Percentiles rank a stretch among this genome's conserved stretches.
phyloP scores from a whole-genome alignment of 352 stramenopile species.

The Aphanomyces invadans region DNA sequence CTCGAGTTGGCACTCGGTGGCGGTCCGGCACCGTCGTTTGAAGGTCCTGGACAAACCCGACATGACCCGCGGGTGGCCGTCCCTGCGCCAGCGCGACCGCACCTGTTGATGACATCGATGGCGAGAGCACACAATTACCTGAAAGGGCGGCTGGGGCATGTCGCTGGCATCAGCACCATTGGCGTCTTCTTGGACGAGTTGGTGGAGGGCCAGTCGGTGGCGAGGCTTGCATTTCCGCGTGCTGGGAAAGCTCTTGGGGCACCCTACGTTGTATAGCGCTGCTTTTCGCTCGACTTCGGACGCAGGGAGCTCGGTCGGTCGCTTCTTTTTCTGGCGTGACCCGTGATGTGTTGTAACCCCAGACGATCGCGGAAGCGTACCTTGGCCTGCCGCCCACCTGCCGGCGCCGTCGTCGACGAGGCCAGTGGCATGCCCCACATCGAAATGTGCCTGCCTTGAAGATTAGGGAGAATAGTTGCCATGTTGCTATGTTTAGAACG shows the following conservation, averaged over 20 bases:
- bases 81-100: not conserved
- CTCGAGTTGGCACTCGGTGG: not conserved
- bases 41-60: constrained; percentile 9
- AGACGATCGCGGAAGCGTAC: too few species aligned
- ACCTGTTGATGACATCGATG: not conserved
- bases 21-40: constrained; percentile 2
- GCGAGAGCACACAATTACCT: too few species aligned
- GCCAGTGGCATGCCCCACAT: too few species aligned
- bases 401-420: not conserved
- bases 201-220: not conserved
- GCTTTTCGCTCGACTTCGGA: constrained; percentile 12
- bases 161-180: too few species aligned
- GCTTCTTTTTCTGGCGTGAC: not conserved
- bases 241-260: not conserved
- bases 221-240: not conserved
- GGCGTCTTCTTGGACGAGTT: not conserved
- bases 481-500: too few species aligned
- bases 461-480: too few species aligned
- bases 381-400: not conserved
- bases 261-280: constrained; percentile 14
- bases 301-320: too few species aligned
- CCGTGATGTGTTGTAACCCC: too few species aligned
- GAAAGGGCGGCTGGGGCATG: too few species aligned
- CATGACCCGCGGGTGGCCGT: not conserved
- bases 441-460: too few species aligned